Percentiles rank a stretch among this genome's conserved stretches.
Evolutionary conservation across 2,329 filamentous ascomycete genomes (phyloP).

Genomic region (Dactylellina sp.): DNA sequence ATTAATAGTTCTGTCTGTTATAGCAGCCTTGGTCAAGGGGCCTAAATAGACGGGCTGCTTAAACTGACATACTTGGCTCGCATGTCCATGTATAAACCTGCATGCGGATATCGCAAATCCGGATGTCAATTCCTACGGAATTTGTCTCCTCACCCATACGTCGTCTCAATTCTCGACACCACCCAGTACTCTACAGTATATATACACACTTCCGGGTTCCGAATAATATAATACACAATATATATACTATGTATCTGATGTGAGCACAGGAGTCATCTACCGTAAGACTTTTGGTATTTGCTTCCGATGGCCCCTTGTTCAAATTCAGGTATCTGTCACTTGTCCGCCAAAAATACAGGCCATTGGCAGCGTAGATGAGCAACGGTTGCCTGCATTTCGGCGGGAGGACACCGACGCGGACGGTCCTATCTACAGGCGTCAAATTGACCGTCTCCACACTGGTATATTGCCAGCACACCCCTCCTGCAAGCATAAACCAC

Average conservation of each 20-base stretch:
- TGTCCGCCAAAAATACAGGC: too few relatives aligned
- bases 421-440: slow-evolving; percentile 23
- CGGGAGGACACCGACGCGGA: slow-evolving; percentile 47
- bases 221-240: slow-evolving; percentile 11
- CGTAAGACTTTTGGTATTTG: slow-evolving; percentile 4
- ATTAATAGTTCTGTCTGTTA: slow-evolving; percentile 47
- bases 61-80: not conserved
- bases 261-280: not conserved
- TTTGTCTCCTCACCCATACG: slow-evolving; percentile 21
- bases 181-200: slow-evolving; percentile 14
- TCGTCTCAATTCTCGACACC: slow-evolving; percentile 15
- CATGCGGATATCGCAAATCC: slow-evolving; percentile 41
- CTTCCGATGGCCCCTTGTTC: slow-evolving; percentile 13
- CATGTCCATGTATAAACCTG: slow-evolving; percentile 1
- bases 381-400: not conserved
- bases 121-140: slow-evolving; percentile 54
- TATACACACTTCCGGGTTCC: slow-evolving; percentile 15
- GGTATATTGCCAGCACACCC: slow-evolving; percentile 40
- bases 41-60: slow-evolving; percentile 30
- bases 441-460: slow-evolving; percentile 20
- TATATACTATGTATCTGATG: slow-evolving; percentile 2
- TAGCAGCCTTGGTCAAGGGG: slow-evolving; percentile 17
- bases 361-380: not conserved
- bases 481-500: slow-evolving; percentile 34
- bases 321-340: not conserved